These are phyloP conservation scores for Backusella parvicylindrica DNA, from an alignment of 192 early-diverging fungal genomes.

Conservation along the genomic window DNA sequence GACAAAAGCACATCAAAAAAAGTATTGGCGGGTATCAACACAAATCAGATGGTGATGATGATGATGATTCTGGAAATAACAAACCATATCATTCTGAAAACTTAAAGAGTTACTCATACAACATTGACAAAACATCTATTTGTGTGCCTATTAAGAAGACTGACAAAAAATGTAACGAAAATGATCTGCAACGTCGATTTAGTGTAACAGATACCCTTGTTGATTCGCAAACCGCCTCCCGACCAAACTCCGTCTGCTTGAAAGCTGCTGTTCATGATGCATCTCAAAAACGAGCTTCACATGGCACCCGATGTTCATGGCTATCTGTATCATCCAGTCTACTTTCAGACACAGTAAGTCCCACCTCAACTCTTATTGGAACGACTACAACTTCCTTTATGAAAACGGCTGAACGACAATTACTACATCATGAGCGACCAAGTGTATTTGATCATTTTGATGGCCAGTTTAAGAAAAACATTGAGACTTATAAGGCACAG, in stretches of 20 bases:
- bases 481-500: conserved; percentile 10
- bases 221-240: background rate
- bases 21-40: background rate
- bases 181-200: conserved; percentile 1
- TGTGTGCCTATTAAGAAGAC: background rate
- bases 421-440: background rate
- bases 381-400: background rate
- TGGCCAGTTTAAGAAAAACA: background rate
- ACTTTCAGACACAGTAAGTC: background rate
- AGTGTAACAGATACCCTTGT: background rate
- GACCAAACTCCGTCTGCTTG: background rate
- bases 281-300: background rate
- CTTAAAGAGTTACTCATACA: background rate
- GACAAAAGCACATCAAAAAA: background rate
- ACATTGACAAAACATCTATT: background rate
- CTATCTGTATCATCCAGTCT: background rate
- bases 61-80: background rate
- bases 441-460: conserved; percentile 1
- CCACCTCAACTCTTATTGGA: conserved; percentile 7
- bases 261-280: background rate
- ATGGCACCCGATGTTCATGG: background rate
- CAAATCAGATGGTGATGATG: background rate
- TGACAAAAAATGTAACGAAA: background rate
- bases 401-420: background rate
- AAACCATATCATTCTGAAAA: background rate